Base-by-base conservation (phyloP, 495 filamentous ascomycete genomes). In the Penicillium salamii region DNA sequence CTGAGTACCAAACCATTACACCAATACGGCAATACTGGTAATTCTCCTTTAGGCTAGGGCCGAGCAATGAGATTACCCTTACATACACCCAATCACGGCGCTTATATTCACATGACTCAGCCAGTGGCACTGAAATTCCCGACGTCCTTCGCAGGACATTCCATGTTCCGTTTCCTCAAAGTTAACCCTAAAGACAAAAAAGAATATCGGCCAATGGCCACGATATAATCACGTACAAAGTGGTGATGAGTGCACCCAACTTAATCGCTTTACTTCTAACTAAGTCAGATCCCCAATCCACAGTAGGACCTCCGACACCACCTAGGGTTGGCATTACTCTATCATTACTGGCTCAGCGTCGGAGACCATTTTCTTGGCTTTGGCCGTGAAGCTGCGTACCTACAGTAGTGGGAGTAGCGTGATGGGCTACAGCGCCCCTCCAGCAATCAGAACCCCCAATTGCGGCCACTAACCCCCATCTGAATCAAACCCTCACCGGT, bases 401-500 rank as follows among this genome's bases (percentile, higher is more conserved):
- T 65, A 62, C 61, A 56, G 56, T 65, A 65, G 61, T 43, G 57
- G 46, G 28, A 14, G 11, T 47, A 37, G 48, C 23, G 51, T 44
- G 44, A 57, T 48, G 28, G 35, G 26, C 39, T 21, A 17, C 7
- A 29, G 15, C 19, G 32, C 20, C 35, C 41, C 19, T 26, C 41
- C 47, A 55, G 46, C 54, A 59, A 63, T 63, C 57, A 60, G 39
- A 53, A 19, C 3, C 35, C 40, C n/a, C 37, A 50, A 46, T 42
- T 42, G 33, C 35, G 34, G 37, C 31, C 38, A 13, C 18, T 36
- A 49, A 53, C 23, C 7, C 7, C 13, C 52, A 55, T 59, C 53
- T 50, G 53, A 55, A 62, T 59, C 61, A 52, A 57, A 51, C 58
- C 50, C 56, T 62, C 59, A 62, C 61, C 55, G 61, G 58, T 61